A percentile compares a stretch with the other conserved stretches of the same genome.
These are phyloP conservation scores for Detonula confervacea DNA, from an alignment of 352 stramenopile genomes.

Conservation along the genomic window DNA sequence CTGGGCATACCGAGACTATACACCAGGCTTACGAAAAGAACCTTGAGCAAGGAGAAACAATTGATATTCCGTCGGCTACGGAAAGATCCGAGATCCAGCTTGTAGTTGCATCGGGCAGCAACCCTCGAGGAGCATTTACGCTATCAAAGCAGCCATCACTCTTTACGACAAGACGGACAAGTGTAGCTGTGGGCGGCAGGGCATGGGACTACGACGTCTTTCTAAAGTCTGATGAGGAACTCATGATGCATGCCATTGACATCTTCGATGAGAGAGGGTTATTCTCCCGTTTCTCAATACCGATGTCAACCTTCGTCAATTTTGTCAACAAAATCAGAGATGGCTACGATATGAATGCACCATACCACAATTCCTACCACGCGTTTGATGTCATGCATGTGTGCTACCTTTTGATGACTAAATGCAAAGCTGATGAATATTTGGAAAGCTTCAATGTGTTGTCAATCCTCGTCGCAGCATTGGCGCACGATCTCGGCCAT, in stretches of 20 bases:
- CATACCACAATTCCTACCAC: conserved; percentile 86
- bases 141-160: conserved; percentile 41
- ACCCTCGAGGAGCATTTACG: conserved; percentile 19
- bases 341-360: conserved; percentile 57
- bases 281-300: conserved; percentile 54
- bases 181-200: conserved; percentile 42
- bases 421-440: conserved; percentile 60
- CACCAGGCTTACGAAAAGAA: conserved; percentile 67
- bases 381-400: conserved; percentile 84
- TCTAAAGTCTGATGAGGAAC: conserved; percentile 52
- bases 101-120: conserved; percentile 1
- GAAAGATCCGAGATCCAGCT: no score
- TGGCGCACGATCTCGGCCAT: conserved; percentile 93
- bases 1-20: conserved; percentile 54
- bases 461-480: conserved; percentile 88
- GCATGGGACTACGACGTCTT: conserved; percentile 64
- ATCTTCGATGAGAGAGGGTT: conserved; percentile 63
- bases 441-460: conserved; percentile 79
- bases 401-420: conserved; percentile 72
- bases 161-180: conserved; percentile 40
- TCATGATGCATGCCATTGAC: conserved; percentile 57
- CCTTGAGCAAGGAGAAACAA: conserved; percentile 59
- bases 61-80: conserved; percentile 42
- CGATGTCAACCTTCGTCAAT: conserved; percentile 62
- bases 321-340: conserved; percentile 68